Evolutionary conservation across 2,329 filamentous ascomycete species (phyloP), one percentile per base, ranked within the genome.

Genomic region (Lasiodiplodia gonubiensis): DNA sequence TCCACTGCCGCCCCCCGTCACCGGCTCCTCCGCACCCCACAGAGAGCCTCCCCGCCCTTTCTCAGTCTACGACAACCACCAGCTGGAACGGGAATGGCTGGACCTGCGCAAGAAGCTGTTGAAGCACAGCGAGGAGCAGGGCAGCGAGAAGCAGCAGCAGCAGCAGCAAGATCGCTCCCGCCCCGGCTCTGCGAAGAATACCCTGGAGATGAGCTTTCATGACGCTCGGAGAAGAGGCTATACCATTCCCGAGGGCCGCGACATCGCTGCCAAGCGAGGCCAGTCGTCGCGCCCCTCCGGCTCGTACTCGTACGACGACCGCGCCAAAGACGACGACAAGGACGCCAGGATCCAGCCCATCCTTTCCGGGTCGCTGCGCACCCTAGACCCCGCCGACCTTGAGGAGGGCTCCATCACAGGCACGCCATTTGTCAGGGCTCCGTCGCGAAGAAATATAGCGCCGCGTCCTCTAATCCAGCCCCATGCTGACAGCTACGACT

Each of bases 41-140:
- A 89, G 86, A 72, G 84, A 86, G 42, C 86, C 88, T 55, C 87
- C 93, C 10, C 88, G 92, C 52, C 92, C 93, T 0, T 97, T 97
- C 78, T 90, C 91, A 0, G 84, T 84, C 4, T 89, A 88, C 68
- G 93, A 97, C 79, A 96, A 94, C 71, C 88, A 89, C 71, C 88
- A 90, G 2, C 83, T 97, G 14, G 92, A 97, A 76, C 87, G 88
- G 70, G 88, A 92, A 42, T 97, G 94, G 92, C 80, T 89, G 52
- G 80, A 83, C 18, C 82, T 95, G 18, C 83, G 37, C 77, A 83
- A 68, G 76, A 82, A 69, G 81, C 86, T 77, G 75, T 81, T 69
- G 75, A 80, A 70, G 81, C 83, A 77, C 66, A 76, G 76, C 61
- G 77, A 80, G 69, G 77, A 79, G 67, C 68, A 75, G 16, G 74